These are phyloP conservation scores for Diaporthe amygdali DNA, from an alignment of 2,329 filamentous ascomycete species.

Conservation along the genomic window DNA sequence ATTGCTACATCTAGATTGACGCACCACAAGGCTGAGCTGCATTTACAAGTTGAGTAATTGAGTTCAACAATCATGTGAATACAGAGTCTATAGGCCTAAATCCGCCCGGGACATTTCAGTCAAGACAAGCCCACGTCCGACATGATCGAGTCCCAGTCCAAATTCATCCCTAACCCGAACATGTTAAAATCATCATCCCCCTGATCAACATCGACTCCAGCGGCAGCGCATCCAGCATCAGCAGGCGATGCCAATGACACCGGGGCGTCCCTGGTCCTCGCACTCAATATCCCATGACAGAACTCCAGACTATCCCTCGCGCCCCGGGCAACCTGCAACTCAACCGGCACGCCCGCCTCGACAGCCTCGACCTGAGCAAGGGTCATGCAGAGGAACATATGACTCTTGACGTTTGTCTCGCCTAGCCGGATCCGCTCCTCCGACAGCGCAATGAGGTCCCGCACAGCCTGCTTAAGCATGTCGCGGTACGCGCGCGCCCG, in stretches of 20 bases:
- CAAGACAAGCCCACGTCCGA: background rate
- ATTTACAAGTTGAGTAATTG: too few relatives aligned
- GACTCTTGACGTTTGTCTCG: slow-evolving; percentile 51
- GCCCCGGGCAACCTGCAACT: slow-evolving; percentile 35
- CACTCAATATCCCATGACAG: slow-evolving; percentile 35
- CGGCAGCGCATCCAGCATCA: background rate
- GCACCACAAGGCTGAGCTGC: too few relatives aligned
- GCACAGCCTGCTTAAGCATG: slow-evolving; percentile 37
- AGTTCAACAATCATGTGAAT: too few relatives aligned
- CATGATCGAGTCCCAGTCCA: background rate
- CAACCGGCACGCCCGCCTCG: slow-evolving; percentile 31
- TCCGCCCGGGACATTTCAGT: background rate
- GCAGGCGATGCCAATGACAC: background rate
- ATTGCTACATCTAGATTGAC: too few relatives aligned
- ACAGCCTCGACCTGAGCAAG: slow-evolving; percentile 45
- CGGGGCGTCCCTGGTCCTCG: background rate
- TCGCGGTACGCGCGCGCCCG: slow-evolving; percentile 34
- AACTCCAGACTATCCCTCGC: slow-evolving; percentile 40
- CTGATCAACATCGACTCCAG: background rate
- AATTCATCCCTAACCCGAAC: background rate
- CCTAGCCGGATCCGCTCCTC: slow-evolving; percentile 40
- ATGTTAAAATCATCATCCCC: background rate
- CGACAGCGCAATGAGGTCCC: slow-evolving; percentile 34
- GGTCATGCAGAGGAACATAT: slow-evolving; percentile 45
- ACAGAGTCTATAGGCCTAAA: too few relatives aligned